phyloP scores from a whole-genome alignment of 805 yeast species.

The Cyberlindnera bimundalis region DNA sequence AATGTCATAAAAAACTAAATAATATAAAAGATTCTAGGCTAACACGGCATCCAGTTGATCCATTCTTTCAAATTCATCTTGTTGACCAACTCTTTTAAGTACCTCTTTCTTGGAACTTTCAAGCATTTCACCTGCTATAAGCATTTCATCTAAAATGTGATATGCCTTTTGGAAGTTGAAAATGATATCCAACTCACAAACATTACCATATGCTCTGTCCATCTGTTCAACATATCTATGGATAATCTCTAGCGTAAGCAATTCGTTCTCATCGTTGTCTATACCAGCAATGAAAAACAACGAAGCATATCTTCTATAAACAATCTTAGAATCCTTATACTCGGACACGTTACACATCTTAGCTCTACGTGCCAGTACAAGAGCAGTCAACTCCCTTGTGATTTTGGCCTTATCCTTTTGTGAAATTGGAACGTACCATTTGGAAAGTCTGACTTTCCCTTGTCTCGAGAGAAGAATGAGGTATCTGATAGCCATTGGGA shows the following conservation, averaged over 20 bases:
- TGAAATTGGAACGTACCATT: slow-evolving; percentile 87
- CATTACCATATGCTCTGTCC: slow-evolving; percentile 95
- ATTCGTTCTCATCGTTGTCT: slow-evolving; percentile 80
- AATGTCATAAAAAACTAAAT: not conserved
- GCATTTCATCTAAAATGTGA: slow-evolving; percentile 82
- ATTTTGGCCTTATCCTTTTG: slow-evolving; percentile 83
- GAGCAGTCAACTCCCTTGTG: slow-evolving; percentile 79
- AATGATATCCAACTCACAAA: slow-evolving; percentile 93
- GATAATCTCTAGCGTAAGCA: slow-evolving; percentile 77
- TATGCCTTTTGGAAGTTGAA: slow-evolving; percentile 95
- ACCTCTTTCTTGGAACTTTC: slow-evolving; percentile 83
- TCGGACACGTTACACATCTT: slow-evolving; percentile 66
- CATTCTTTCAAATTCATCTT: slow-evolving; percentile 81
- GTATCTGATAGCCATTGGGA: slow-evolving; percentile 81
- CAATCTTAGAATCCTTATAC: slow-evolving; percentile 63
- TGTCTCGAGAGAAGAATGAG: slow-evolving; percentile 83
- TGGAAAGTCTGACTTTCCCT: slow-evolving; percentile 89
- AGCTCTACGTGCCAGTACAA: slow-evolving; percentile 79
- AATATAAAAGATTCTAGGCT: no score
- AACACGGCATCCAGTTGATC: slow-evolving; percentile 53
- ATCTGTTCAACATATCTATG: slow-evolving; percentile 95
- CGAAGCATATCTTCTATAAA: slow-evolving; percentile 91
- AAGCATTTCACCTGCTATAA: slow-evolving; percentile 83
- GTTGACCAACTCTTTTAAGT: slow-evolving; percentile 69
- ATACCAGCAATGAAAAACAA: slow-evolving; percentile 86